Conservation (phyloP, 2,329 filamentous ascomycete species). For the Ophiostoma ulmi region DNA sequence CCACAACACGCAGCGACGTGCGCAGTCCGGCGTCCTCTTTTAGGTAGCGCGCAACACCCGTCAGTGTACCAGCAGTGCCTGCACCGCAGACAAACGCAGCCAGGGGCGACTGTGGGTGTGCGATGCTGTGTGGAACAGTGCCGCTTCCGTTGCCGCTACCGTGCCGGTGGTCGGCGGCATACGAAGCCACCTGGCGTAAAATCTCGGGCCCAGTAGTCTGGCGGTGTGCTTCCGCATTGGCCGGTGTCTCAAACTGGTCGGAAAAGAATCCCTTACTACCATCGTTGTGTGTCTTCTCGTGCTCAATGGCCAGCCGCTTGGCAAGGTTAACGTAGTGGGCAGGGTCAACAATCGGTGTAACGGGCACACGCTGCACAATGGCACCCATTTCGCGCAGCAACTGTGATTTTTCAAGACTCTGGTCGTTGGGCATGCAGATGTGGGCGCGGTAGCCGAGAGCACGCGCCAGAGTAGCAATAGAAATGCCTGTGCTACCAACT, state of each 20-base stretch:
- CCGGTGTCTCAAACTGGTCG: conserved; percentile 88
- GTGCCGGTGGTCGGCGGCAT: neutral
- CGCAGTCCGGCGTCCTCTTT: conserved; percentile 61
- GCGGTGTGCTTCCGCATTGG: conserved; percentile 84
- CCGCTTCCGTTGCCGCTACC: neutral
- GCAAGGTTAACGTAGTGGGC: conserved; percentile 94
- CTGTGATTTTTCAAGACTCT: conserved; percentile 81
- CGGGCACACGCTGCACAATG: conserved; percentile 82
- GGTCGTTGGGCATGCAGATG: conserved; percentile 96
- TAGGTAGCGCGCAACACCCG: conserved; percentile 76
- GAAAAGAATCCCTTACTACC: conserved; percentile 83
- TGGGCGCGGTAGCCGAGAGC: conserved; percentile 87
- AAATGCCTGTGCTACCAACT: conserved; percentile 93
- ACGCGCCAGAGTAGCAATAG: conserved; percentile 79
- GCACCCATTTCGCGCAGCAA: conserved; percentile 86
- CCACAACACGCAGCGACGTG: conserved; percentile 61
- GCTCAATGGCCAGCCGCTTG: conserved; percentile 66
- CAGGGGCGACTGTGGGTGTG: conserved; percentile 36
- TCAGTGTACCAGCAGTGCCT: conserved; percentile 89
- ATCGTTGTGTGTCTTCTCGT: conserved; percentile 53
- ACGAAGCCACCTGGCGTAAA: conserved; percentile 60
- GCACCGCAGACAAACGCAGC: conserved; percentile 92
- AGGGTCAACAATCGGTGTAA: conserved; percentile 88
- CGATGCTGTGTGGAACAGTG: neutral
- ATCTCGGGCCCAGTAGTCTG: conserved; percentile 86